Base-by-base conservation (phyloP, 805 yeast genomes). In the Clavispora carvajalis region DNA sequence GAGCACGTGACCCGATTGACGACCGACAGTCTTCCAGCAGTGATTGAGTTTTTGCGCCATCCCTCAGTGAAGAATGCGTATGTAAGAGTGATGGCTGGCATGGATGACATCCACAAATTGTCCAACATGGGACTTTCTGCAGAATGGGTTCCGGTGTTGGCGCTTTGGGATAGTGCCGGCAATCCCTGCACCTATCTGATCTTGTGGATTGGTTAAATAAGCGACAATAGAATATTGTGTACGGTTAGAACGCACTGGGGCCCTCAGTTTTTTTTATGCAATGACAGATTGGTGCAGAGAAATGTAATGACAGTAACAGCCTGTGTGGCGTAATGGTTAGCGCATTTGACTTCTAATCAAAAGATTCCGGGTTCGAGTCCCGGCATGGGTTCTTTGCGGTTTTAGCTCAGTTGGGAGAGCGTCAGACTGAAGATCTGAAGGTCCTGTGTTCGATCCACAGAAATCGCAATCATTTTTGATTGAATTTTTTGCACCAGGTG, bases 391-490 rank as follows among this genome's bases (percentile, higher is more conserved):
- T 44, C 40, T 35, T 12, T 23, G 13, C 57, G 57, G 57, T 48
- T 51, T 54, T 54, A 54, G 58, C 59, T 56, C 60, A 56, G 60
- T 56, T 48, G 60, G 60, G 59, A 56, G 60, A 52, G 59, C 59
- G 59, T 52, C 59, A 54, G 58, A 54, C 59, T 54, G 59, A 54
- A 54, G 59, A 45, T 46, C 51, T 52, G 53, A 43, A 48, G 49
- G 54, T 47, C 54, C 49, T 45, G 53, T 51, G 53, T 49, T 50
- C 49, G 46, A 47, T 44, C 53, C 49, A 49, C 49, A 47, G 50
- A 47, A 43, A 47, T 47, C 51, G 49, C 51, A 49, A 30, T 11
- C 30, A 10, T 37, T 37, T 21, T 31, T 19, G 23, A 8, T n/a
- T n/a, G n/a, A n/a, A n/a, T n/a, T n/a, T n/a, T n/a, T n/a, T n/a